Conservation (phyloP, 441 rosid species). For the Rhodomyrtus psidioides region DNA sequence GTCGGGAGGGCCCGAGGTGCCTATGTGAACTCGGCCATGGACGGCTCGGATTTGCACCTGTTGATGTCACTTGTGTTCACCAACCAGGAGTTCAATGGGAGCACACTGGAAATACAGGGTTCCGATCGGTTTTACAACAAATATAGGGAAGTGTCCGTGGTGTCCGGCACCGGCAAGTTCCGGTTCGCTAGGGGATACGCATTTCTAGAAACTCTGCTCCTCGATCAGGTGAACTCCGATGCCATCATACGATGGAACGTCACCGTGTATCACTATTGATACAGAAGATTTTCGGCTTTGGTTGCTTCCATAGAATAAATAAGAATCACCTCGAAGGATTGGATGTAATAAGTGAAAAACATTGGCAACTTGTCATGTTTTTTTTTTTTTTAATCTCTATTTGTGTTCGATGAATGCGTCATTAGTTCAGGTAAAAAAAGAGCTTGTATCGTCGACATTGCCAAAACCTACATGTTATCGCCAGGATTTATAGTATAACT, state of each 20-base stretch:
- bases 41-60: constrained; percentile 4
- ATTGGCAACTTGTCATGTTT: not conserved
- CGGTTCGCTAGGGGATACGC: constrained; percentile 11
- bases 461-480: not conserved
- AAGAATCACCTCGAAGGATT: too few relatives aligned
- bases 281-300: not conserved
- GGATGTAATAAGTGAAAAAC: too few relatives aligned
- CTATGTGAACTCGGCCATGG: not conserved
- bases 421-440: not conserved
- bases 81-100: constrained; percentile 12
- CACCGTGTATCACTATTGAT: constrained; percentile 4
- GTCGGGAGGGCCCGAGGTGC: constrained; percentile 2
- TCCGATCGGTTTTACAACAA: not conserved
- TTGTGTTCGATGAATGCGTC: not conserved
- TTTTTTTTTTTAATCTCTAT: not conserved
- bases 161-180: constrained; percentile 17
- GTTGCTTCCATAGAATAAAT: too few relatives aligned
- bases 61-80: constrained; percentile 11
- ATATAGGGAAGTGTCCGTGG: constrained; percentile 5
- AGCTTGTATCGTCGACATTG: not conserved
- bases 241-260: constrained; percentile 6
- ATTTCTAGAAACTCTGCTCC: not conserved
- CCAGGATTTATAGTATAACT: not conserved
- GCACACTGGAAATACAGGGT: constrained; percentile 16
- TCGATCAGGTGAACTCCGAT: not conserved